Evolutionary conservation across 352 stramenopile species (phyloP).

Genomic region (Globisporangium parvum): DNA sequence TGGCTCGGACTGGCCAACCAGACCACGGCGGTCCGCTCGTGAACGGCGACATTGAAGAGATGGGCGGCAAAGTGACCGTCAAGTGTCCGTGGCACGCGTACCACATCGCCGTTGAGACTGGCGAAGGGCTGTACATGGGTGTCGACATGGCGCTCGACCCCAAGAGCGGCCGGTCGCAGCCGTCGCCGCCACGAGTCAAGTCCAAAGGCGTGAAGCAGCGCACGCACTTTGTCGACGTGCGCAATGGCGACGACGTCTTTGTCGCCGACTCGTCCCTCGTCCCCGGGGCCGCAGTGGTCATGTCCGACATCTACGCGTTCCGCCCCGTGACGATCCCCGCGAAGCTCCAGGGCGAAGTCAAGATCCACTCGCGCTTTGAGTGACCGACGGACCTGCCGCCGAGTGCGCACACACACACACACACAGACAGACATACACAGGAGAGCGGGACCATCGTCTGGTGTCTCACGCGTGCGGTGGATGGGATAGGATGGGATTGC

Average conservation of each 20-base stretch:
- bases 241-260: conserved; percentile 61
- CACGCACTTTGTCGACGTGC: conserved; percentile 71
- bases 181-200: conserved; percentile 54
- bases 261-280: conserved; percentile 72
- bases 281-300: conserved; percentile 31
- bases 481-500: too few relatives aligned
- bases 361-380: conserved; percentile 70
- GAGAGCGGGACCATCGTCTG: too few relatives aligned
- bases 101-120: conserved; percentile 74
- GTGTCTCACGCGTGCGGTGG: too few relatives aligned
- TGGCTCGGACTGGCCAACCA: too few relatives aligned
- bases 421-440: neutral
- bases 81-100: conserved; percentile 86
- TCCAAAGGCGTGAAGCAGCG: conserved; percentile 84
- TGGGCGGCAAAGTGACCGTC: conserved; percentile 68
- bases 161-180: conserved; percentile 33
- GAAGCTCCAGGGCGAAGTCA: conserved; percentile 35
- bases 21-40: conserved; percentile 75
- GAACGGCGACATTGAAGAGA: conserved; percentile 82
- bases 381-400: conserved; percentile 10
- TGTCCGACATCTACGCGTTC: conserved; percentile 78
- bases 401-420: neutral
- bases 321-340: conserved; percentile 35
- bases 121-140: conserved; percentile 82
- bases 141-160: conserved; percentile 61